Evolutionary conservation across 352 stramenopile species (phyloP).

Genomic region (Globisporangium alternatum): DNA sequence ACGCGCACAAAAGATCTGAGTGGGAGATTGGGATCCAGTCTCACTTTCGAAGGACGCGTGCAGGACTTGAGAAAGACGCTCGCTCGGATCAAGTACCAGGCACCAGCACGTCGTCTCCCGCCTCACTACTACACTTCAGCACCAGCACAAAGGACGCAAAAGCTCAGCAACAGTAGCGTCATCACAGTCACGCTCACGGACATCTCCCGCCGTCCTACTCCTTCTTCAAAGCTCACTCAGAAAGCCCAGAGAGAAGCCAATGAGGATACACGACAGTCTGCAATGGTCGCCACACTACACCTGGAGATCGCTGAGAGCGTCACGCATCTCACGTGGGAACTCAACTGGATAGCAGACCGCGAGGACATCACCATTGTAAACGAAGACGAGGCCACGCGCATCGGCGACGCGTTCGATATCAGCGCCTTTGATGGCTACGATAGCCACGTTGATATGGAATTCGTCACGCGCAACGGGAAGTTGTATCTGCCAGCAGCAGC

Average conservation of each 20-base stretch:
- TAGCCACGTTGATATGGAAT: not conserved
- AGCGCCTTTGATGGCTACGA: not conserved
- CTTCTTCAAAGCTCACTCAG: not conserved
- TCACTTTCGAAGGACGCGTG: conserved; percentile 11
- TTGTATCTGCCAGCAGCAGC: conserved; percentile 10
- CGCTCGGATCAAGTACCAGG: conserved; percentile 7
- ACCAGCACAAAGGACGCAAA: not conserved
- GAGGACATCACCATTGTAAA: conserved; percentile 6
- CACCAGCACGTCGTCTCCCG: not conserved
- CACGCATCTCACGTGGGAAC: not conserved
- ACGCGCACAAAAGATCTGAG: not conserved
- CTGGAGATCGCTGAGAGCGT: conserved; percentile 10
- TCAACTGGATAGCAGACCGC: not conserved
- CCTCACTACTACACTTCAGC: not conserved
- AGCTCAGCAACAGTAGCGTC: not conserved
- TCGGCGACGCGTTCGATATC: conserved; percentile 13
- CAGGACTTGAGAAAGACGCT: conserved; percentile 10
- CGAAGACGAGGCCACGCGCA: conserved; percentile 9
- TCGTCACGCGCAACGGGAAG: not conserved
- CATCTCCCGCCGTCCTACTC: conserved; percentile 5
- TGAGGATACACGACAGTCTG: not conserved
- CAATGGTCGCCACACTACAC: conserved; percentile 7
- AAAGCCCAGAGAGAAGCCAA: not conserved
- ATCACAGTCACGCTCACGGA: conserved; percentile 14
- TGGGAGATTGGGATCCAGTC: not conserved